Evolutionary conservation across 768 basidiomycete genomes (phyloP).

Genomic region (Tremella fuciformis): DNA sequence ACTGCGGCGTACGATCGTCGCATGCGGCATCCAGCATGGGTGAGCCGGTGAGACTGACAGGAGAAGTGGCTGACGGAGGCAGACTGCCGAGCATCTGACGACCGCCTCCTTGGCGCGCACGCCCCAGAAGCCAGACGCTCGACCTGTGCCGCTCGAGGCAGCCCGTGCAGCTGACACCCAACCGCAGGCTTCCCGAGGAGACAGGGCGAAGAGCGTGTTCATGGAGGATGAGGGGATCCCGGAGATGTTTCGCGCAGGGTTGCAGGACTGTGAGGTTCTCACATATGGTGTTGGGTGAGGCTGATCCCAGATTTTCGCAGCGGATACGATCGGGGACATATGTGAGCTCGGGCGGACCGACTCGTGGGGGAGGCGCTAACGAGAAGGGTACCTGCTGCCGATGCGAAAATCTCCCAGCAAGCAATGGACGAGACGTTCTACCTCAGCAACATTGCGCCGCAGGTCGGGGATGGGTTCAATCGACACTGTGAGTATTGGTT

Average conservation of each 20-base stretch:
- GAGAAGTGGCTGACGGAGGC: constrained; percentile 8
- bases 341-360: constrained; percentile 60
- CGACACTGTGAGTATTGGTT: constrained; percentile 70
- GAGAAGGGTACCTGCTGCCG: constrained; percentile 87
- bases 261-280: constrained; percentile 64
- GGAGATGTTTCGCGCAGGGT: constrained; percentile 68
- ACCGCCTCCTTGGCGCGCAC: constrained; percentile 67
- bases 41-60: constrained; percentile 51
- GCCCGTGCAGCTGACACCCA: constrained; percentile 33
- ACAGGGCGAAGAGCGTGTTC: constrained; percentile 75
- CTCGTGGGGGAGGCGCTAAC: constrained; percentile 2
- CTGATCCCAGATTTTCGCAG: constrained; percentile 64
- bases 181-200: constrained; percentile 55
- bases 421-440: constrained; percentile 98
- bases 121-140: constrained; percentile 35
- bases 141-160: constrained; percentile 47
- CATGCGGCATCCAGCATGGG: constrained; percentile 90
- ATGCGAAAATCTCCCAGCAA: constrained; percentile 82
- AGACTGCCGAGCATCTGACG: constrained; percentile 96
- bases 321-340: constrained; percentile 95
- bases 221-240: constrained; percentile 79
- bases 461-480: constrained; percentile 97
- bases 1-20: constrained; percentile 86
- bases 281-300: background rate
- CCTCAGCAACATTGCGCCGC: constrained; percentile 92